Evolutionary conservation across 192 early-diverging fungal genomes (phyloP).

Genomic region (Coemansia sp.): DNA sequence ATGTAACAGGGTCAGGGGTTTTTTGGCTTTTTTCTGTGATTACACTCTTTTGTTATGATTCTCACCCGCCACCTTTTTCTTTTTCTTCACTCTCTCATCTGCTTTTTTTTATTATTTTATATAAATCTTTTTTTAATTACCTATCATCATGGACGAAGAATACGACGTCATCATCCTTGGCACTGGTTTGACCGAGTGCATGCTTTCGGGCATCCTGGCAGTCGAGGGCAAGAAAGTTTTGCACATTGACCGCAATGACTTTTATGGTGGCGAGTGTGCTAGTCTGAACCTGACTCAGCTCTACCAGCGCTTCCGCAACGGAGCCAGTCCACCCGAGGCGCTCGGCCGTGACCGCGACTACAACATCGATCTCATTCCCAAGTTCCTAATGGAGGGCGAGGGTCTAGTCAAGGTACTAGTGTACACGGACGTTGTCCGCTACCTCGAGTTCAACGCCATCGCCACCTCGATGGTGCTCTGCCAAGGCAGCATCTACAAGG

Average conservation of each 20-base stretch:
- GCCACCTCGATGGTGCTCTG: slow-evolving; percentile 90
- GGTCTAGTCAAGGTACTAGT: slow-evolving; percentile 96
- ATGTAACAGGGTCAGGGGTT: not conserved
- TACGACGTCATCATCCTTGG: slow-evolving; percentile 90
- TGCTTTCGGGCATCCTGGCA: slow-evolving; percentile 82
- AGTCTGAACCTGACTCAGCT: slow-evolving; percentile 95
- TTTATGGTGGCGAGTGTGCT: slow-evolving; percentile 97
- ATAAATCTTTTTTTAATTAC: slow-evolving; percentile 9
- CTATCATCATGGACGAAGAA: slow-evolving; percentile 69
- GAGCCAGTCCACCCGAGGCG: slow-evolving; percentile 49
- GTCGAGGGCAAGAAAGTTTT: slow-evolving; percentile 92
- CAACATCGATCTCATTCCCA: slow-evolving; percentile 97
- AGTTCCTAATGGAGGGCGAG: slow-evolving; percentile 99
- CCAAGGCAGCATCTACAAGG: slow-evolving; percentile 90
- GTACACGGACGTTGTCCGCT: slow-evolving; percentile 97
- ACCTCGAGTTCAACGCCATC: slow-evolving; percentile 97
- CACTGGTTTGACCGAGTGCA: slow-evolving; percentile 88
- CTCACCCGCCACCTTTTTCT: not conserved
- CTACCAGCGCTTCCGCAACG: slow-evolving; percentile 69
- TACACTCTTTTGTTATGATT: slow-evolving; percentile 14
- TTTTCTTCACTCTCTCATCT: not conserved
- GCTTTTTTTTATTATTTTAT: not conserved
- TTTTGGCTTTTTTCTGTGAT: not conserved
- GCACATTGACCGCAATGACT: slow-evolving; percentile 93
- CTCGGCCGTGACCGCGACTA: slow-evolving; percentile 85